Evolutionary conservation across 2,329 filamentous ascomycete species (phyloP), one percentile per base, ranked within the genome.

Genomic region (Fusarium veterinarium): DNA sequence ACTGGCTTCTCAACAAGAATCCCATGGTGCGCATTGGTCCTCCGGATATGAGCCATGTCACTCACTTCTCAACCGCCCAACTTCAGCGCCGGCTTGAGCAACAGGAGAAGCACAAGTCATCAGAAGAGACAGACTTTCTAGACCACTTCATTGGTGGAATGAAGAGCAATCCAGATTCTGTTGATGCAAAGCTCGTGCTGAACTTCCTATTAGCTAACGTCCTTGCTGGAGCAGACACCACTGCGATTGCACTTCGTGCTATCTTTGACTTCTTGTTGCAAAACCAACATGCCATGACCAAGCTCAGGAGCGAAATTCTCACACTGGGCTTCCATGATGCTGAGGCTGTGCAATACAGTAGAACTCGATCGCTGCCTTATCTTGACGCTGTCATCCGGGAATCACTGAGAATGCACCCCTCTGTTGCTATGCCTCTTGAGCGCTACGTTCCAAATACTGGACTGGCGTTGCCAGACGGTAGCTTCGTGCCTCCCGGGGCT

Each of bases 321-420:
- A 48, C 53, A 4, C 55, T 45, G 3, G 37, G 63, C n/a, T 30
- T 71, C 17, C n/a, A 30, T 13, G 11, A 19, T 12, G 13, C 31
- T 19, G 52, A 45, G 8, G 33, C 60, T 56, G 57, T 56, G 30
- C 46, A 64, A 2, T 73, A 58, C 19, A 64, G 61, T n/a, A 49
- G 42, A 13, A 64, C 68, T 20, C 45, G 68, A 13, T 56, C 68
- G 6, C 55, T 73, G 19, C 64, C 68, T 1, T 73, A 70, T 64
- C 77, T 87, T 8, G 79, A 83, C 38, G 85, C 86, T 0, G 82
- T 86, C 5, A 79, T 88, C 23, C 83, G 83, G 28, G 87, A 89
- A 75, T 80, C 83, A 2, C 80, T 85, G 71, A 83, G 87, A 10
- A 75, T 87, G 6, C 83, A 87, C 60, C 84, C 86, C 1, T 81